Conservation (phyloP, 2,329 filamentous ascomycete species). For the Colletotrichum orbiculare region DNA sequence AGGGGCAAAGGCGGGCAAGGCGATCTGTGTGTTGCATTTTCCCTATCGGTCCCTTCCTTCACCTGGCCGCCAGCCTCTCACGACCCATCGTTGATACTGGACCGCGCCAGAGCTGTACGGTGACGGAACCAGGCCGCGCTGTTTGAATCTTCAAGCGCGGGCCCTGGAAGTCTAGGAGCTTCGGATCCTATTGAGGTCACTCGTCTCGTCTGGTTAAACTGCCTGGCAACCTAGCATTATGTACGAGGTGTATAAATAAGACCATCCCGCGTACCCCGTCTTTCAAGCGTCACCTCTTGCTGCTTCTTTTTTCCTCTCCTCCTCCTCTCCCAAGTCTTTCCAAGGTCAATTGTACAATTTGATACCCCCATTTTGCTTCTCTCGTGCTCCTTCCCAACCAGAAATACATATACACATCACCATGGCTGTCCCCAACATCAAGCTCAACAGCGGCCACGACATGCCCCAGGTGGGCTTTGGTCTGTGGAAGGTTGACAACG, state of each 20-base stretch:
- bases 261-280: constrained; percentile 3
- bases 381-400: not conserved
- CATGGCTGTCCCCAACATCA: constrained; percentile 59
- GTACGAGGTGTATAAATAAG: constrained; percentile 30
- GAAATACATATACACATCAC: constrained; percentile 14
- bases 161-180: not conserved
- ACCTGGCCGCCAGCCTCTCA: constrained; percentile 16
- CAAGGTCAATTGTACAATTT: constrained; percentile 13
- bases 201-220: constrained; percentile 10
- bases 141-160: constrained; percentile 13
- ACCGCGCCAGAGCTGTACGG: constrained; percentile 21
- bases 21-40: constrained; percentile 29
- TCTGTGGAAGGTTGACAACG: constrained; percentile 85
- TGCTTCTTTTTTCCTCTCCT: constrained; percentile 9
- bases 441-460: constrained; percentile 72
- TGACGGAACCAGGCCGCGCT: constrained; percentile 29
- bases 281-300: not conserved
- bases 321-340: constrained; percentile 12
- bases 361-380: constrained; percentile 15
- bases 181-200: constrained; percentile 3
- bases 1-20: not conserved
- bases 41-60: constrained; percentile 26
- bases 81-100: not conserved
- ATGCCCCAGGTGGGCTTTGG: constrained; percentile 84
- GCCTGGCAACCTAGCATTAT: constrained; percentile 14